Evolutionary conservation across 805 yeast genomes (phyloP), one percentile per base, ranked within the genome.

Genomic region (Kazachstania africana): DNA sequence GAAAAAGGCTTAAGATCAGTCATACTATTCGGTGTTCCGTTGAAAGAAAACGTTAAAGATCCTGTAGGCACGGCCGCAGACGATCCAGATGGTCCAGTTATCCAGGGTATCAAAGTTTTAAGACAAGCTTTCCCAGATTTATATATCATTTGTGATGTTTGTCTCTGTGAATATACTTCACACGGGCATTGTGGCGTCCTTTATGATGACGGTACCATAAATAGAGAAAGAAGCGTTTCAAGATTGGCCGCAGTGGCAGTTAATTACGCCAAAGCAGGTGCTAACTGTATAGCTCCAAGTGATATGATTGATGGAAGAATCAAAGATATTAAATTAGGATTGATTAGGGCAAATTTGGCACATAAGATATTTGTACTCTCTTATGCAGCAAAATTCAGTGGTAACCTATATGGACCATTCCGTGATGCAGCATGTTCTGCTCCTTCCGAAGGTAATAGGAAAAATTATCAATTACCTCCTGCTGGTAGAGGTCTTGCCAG

Each of bases 171-270:
- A 59, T 91, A 84, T 58, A 91, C 98, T 6, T 70, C 78, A 34
- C 97, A 91, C 49, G 98, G 98, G n/a, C 98, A 91, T 56, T 91
- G 98, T 61, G 98, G 98, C 25, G 67, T 85, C 12, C 65, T 91
- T 32, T 68, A 77, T 38, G 93, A 81, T 35, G 96, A 85, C 52
- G 96, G 97, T 6, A 51, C 81, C 8, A 71, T 91, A 47, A 78
- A 80, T 52, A 69, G 94, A 34, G 80, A 75, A 33, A 53, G 59
- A 32, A 72, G 88, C 10, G 94, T 81, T 8, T 66, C 74, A 43
- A 70, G 98, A 54, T 68, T 91, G 28, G 96, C 94, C 3, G 87
- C 88, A 4, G 95, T 91, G 15, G 95, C 97, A 1, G 93, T 81
- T 6, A 85, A 83, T 55, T 91, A 91, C 53, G 97, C 96, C 20